phyloP scores from a whole-genome alignment of 345 rosid genomes.

The Draba incana region DNA sequence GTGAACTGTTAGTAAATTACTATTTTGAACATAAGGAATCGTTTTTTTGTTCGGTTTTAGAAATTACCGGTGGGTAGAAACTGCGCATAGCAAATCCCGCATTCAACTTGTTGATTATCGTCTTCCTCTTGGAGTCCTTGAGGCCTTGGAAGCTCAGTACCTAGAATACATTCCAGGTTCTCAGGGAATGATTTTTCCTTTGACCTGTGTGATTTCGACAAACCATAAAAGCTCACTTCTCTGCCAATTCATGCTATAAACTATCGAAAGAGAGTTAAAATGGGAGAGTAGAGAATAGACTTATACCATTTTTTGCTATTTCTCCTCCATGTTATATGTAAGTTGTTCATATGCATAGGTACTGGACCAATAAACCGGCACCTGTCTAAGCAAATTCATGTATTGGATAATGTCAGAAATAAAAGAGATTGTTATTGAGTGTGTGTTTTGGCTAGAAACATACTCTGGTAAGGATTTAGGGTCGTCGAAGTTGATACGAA shows the following conservation, averaged over 20 bases:
- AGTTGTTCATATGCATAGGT: slow-evolving; percentile 40
- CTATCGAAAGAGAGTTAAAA: slow-evolving; percentile 2
- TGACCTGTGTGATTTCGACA: slow-evolving; percentile 45
- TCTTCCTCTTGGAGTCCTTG: slow-evolving; percentile 43
- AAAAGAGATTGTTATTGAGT: background rate
- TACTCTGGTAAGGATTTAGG: slow-evolving; percentile 81
- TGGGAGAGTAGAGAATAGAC: slow-evolving; percentile 11
- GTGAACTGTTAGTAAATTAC: slow-evolving; percentile 9
- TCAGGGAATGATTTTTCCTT: slow-evolving; percentile 55
- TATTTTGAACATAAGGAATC: background rate
- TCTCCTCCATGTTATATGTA: slow-evolving; percentile 61
- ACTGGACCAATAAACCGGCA: slow-evolving; percentile 65
- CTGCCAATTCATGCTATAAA: slow-evolving; percentile 11
- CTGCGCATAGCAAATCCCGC: slow-evolving; percentile 84
- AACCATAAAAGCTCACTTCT: background rate
- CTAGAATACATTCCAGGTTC: slow-evolving; percentile 60
- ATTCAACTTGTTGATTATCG: slow-evolving; percentile 52
- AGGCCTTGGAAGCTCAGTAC: slow-evolving; percentile 54
- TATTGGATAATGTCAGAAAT: slow-evolving; percentile 22
- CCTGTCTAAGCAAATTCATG: slow-evolving; percentile 41
- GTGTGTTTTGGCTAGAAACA: slow-evolving; percentile 37
- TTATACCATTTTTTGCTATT: slow-evolving; percentile 62
- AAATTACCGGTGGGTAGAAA: slow-evolving; percentile 69
- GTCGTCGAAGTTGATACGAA: slow-evolving; percentile 50
- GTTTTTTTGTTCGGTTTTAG: background rate